Conservation (phyloP, 2,329 filamentous ascomycete species). For the Rutstroemia sp. region DNA sequence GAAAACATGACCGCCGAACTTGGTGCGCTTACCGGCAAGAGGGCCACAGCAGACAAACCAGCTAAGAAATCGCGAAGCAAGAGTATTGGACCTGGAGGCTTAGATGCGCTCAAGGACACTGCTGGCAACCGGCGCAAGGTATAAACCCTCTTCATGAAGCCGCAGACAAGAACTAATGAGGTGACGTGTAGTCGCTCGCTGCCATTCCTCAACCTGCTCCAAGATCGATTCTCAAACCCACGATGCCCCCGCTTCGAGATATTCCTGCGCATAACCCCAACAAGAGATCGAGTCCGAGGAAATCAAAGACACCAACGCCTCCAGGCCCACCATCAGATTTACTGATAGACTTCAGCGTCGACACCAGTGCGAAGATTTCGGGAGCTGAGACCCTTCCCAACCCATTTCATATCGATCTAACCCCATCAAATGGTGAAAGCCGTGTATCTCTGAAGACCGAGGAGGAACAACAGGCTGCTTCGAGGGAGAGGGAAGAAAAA, state of each 20-base stretch:
- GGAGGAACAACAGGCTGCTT: constrained; percentile 63
- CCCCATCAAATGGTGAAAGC: constrained; percentile 28
- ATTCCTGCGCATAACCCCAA: constrained; percentile 48
- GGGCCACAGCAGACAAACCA: constrained; percentile 15
- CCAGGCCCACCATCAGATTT: constrained; percentile 14
- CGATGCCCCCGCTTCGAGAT: constrained; percentile 57
- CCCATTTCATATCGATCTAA: constrained; percentile 39
- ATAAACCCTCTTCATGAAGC: constrained; percentile 29
- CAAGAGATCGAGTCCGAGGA: constrained; percentile 25
- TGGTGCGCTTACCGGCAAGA: constrained; percentile 34
- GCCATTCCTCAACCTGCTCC: constrained; percentile 37
- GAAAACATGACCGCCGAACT: constrained; percentile 71
- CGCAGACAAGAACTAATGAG: constrained; percentile 11
- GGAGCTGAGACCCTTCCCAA: constrained; percentile 38
- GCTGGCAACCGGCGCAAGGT: constrained; percentile 77
- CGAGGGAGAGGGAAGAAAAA: constrained; percentile 60
- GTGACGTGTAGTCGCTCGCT: constrained; percentile 23
- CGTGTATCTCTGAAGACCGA: constrained; percentile 61
- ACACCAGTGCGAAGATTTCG: constrained; percentile 17
- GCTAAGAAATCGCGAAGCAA: constrained; percentile 77
- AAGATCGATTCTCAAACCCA: constrained; percentile 74
- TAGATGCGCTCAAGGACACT: constrained; percentile 71
- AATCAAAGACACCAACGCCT: constrained; percentile 20
- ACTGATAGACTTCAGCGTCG: constrained; percentile 25
- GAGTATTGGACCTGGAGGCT: constrained; percentile 86